Conservation (phyloP, 2,329 filamentous ascomycete species). For the Sphaerostilbella broomeana region DNA sequence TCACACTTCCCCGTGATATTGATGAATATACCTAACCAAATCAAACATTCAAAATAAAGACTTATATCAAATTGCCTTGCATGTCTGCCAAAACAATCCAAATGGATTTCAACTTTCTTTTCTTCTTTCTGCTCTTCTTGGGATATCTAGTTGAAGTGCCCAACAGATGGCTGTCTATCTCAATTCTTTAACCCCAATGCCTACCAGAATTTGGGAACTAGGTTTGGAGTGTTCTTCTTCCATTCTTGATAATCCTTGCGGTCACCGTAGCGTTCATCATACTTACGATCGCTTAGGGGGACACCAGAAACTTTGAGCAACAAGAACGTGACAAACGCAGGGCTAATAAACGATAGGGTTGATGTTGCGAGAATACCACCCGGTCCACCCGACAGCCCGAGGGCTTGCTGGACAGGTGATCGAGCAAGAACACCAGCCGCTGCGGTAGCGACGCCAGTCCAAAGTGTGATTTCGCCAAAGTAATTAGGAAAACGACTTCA, state of each 20-base stretch:
- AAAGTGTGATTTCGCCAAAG: conserved; percentile 64
- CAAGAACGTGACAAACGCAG: conserved; percentile 57
- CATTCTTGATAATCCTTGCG: conserved; percentile 60
- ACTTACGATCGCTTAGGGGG: conserved; percentile 61
- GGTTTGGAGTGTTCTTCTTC: conserved; percentile 59
- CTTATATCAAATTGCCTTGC: too few relatives aligned
- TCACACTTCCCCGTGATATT: too few relatives aligned
- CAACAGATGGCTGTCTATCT: too few relatives aligned
- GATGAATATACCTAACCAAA: too few relatives aligned
- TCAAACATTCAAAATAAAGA: too few relatives aligned
- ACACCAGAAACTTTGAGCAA: conserved; percentile 58
- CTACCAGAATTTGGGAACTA: conserved; percentile 53
- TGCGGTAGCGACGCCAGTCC: conserved; percentile 58
- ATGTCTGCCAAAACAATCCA: too few relatives aligned
- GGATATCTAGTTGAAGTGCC: too few relatives aligned
- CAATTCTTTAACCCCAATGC: not conserved
- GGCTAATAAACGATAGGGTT: conserved; percentile 49
- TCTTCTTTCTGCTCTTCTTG: too few relatives aligned
- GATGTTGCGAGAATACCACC: conserved; percentile 24
- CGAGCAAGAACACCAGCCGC: conserved; percentile 51
- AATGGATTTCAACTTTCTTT: too few relatives aligned
- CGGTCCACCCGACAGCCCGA: conserved; percentile 46
- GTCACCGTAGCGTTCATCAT: conserved; percentile 57
- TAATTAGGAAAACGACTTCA: conserved; percentile 57
- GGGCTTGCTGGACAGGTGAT: conserved; percentile 47